Evolutionary conservation across 805 yeast species (phyloP), one percentile per base, ranked within the genome.

Genomic region (Pichia kluyveri): DNA sequence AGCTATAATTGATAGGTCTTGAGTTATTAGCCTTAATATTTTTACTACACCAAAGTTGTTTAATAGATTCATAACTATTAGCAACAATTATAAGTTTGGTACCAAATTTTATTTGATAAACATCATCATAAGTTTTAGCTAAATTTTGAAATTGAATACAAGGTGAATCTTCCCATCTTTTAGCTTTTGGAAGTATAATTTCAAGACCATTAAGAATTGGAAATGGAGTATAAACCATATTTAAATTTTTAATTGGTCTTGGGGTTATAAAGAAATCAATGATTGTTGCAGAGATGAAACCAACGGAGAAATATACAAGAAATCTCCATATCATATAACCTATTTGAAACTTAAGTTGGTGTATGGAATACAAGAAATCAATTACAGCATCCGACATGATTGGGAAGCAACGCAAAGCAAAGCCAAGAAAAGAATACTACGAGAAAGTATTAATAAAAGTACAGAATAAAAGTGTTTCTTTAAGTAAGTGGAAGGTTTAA

Each of bases 31-130:
- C 75, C 34, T 68, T 60, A 8, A 79, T 66, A 53, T 70, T 69
- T 14, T 54, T 59, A 30, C 61, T 62, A 28, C 73, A 60, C 85
- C 86, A 83, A 4, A 85, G 62, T 26, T 66, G 66, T 38, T 63
- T 60, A 1, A 81, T 78, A 8, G 82, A 73, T 5, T 71, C 74
- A 54, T 67, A 80, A 1, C 83, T 73, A 58, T 85, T 83, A n/a
- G 80, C 90, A 17, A 86, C 80, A 12, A 86, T 72, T 1, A 82
- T 75, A 14, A 74, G 65, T 38, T 63, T 69, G 18, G 60, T 65
- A 0, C 95, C 95, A 46, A 85, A 61, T 42, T 83, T 63, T 41
- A 83, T 69, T 55, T 85, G 91, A 57, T 74, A 83, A 1, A 83
- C 74, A 9, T 60, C 67, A 1, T 76, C 71, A 51, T 73, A 70